phyloP scores from a whole-genome alignment of 2,329 filamentous ascomycete species.

The Fusarium euwallaceae region DNA sequence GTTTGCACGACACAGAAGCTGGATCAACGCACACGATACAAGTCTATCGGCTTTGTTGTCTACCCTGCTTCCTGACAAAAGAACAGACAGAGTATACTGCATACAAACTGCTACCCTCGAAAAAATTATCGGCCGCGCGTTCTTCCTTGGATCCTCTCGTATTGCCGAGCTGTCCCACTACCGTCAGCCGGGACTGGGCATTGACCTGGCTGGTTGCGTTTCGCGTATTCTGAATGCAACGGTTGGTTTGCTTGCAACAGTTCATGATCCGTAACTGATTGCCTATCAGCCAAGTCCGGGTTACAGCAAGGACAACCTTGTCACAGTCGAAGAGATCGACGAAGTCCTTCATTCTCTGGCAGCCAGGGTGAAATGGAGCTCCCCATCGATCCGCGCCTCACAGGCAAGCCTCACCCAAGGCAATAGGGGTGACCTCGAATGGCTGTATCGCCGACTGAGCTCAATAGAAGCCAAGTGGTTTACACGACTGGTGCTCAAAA shows the following conservation, averaged over 20 bases:
- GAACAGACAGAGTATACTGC: constrained; percentile 83
- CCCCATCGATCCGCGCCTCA: constrained; percentile 66
- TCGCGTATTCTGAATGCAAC: constrained; percentile 73
- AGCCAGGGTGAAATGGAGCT: constrained; percentile 77
- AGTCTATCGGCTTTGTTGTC: constrained; percentile 77
- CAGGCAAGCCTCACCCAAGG: constrained; percentile 39
- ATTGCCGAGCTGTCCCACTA: constrained; percentile 74
- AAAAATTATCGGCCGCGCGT: constrained; percentile 74
- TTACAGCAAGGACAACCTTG: constrained; percentile 49
- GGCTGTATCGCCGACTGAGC: constrained; percentile 70
- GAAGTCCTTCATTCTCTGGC: constrained; percentile 74
- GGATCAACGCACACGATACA: constrained; percentile 69
- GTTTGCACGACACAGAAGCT: constrained; percentile 74
- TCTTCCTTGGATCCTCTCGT: constrained; percentile 74
- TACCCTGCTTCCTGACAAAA: constrained; percentile 79
- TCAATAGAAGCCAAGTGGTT: constrained; percentile 89
- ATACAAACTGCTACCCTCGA: constrained; percentile 74
- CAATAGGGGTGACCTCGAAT: constrained; percentile 62
- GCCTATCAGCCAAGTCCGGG: constrained; percentile 60
- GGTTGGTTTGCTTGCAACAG: constrained; percentile 54
- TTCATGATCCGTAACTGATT: not conserved
- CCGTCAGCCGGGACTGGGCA: constrained; percentile 65
- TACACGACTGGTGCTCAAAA: constrained; percentile 82
- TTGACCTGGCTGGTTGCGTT: constrained; percentile 80
- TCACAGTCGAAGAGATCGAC: constrained; percentile 82